Evolutionary conservation across 805 yeast species (phyloP).

Genomic region (Clavispora santaluciae): DNA sequence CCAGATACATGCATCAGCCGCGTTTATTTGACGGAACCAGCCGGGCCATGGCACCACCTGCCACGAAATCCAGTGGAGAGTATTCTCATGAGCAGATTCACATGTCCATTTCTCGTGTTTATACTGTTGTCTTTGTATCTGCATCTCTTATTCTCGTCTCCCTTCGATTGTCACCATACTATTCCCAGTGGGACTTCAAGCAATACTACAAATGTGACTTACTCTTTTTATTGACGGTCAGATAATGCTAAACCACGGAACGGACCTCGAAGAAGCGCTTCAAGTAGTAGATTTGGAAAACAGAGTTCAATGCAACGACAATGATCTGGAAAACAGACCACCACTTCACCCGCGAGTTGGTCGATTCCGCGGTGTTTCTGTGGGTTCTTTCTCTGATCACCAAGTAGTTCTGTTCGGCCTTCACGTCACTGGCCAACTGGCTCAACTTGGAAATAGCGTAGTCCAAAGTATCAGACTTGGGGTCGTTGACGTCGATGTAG

Average conservation of each 20-base stretch:
- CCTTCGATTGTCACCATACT: no score
- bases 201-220: background rate
- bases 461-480: constrained; percentile 74
- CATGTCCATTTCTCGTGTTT: no score
- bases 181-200: no score
- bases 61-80: no score
- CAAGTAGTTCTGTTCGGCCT: constrained; percentile 88
- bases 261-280: constrained; percentile 95
- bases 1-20: no score
- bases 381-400: constrained; percentile 96
- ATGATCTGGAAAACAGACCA: constrained; percentile 91
- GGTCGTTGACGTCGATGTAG: constrained; percentile 74
- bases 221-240: background rate
- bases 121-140: no score
- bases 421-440: constrained; percentile 77
- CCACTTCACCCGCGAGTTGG: constrained; percentile 95
- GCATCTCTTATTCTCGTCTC: no score
- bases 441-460: constrained; percentile 72
- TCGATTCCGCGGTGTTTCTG: constrained; percentile 97
- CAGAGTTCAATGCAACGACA: constrained; percentile 79
- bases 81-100: background rate
- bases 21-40: no score
- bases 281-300: constrained; percentile 91
- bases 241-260: constrained; percentile 59
- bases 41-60: no score